Evolutionary conservation across 2,329 filamentous ascomycete species (phyloP), one percentile per base, ranked within the genome.

Genomic region (Monosporascus sp.): DNA sequence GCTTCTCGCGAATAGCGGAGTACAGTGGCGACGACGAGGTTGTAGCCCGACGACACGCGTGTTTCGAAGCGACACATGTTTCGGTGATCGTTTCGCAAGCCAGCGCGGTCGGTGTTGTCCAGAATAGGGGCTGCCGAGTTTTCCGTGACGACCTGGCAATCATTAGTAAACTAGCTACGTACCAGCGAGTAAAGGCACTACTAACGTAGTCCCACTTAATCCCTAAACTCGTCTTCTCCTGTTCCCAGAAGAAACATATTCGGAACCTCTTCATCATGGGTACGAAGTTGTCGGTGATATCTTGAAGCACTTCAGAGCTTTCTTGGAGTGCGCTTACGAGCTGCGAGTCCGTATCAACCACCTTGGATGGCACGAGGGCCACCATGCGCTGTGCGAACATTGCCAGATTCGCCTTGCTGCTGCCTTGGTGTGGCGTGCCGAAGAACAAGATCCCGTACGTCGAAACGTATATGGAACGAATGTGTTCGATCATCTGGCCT

Each of bases 241-340:
- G 53, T 25, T 55, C 53, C 53, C 55, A 53, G 27, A 57, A 57
- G 50, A 57, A 57, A 45, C 48, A 57, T 5, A 55, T 38, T 3
- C 50, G 45, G 22, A 57, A 27, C 18, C 54, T 35, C 51, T 50
- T 55, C 50, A 57, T 57, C 25, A 55, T 37, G 1, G 55, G 55
- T 2, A 31, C 31, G 35, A 57, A 57, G 39, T 57, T 57, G 8
- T 55, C 55, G 3, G 55, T 55, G 31, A 55, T 50, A 37, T 57
- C 53, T 25, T 57, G 55, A 15, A 55, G 37, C 2, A 53, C 41
- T 47, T 57, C 55, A 1, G 53, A 57, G 17, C 39, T 44, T 31
- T 55, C 53, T 24, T 37, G 50, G 11, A 57, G 50, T 1, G 53
- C 55, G 25, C 50, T 48, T n/a, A 57, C 17, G 4, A 57, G 53